A percentile compares a stretch with the other conserved stretches of the same genome.
Evolutionary conservation across 2,329 filamentous ascomycete species (phyloP).

Genomic region (Aspergillus costaricaensis): DNA sequence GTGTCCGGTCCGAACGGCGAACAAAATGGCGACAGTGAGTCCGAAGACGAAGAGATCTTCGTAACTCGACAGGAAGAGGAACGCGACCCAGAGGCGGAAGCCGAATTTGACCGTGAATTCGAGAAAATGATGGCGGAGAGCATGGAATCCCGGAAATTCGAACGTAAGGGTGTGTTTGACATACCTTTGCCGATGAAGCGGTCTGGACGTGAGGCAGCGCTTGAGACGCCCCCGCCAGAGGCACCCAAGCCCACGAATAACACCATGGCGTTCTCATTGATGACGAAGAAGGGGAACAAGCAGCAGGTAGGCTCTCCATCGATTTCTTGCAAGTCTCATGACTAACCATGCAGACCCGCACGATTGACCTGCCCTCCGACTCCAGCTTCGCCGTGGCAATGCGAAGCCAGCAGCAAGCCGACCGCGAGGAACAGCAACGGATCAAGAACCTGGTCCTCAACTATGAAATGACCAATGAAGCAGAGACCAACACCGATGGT

Average conservation of each 20-base stretch:
- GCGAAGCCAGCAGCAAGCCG: constrained; percentile 92
- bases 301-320: constrained; percentile 70
- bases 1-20: constrained; percentile 50
- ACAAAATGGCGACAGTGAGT: constrained; percentile 52
- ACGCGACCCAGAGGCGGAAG: constrained; percentile 88
- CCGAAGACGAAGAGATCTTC: constrained; percentile 84
- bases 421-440: constrained; percentile 93
- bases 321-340: background rate
- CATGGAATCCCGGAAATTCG: constrained; percentile 91
- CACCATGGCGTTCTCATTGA: constrained; percentile 95
- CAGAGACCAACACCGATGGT: constrained; percentile 74
- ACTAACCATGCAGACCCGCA: constrained; percentile 67
- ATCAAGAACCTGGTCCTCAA: constrained; percentile 98
- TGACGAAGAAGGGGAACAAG: constrained; percentile 94
- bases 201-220: constrained; percentile 60
- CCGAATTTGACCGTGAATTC: constrained; percentile 96
- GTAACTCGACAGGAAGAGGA: constrained; percentile 89
- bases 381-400: constrained; percentile 95
- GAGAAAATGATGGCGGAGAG: constrained; percentile 99
- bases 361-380: constrained; percentile 81
- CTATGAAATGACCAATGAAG: constrained; percentile 84
- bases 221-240: constrained; percentile 41
- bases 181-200: constrained; percentile 92
- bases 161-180: constrained; percentile 91
- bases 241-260: constrained; percentile 41